A percentile compares a stretch with the other conserved stretches of the same genome.
These are phyloP conservation scores for Teunomyces cretensis DNA, from an alignment of 805 yeast genomes.

Conservation along the genomic window DNA sequence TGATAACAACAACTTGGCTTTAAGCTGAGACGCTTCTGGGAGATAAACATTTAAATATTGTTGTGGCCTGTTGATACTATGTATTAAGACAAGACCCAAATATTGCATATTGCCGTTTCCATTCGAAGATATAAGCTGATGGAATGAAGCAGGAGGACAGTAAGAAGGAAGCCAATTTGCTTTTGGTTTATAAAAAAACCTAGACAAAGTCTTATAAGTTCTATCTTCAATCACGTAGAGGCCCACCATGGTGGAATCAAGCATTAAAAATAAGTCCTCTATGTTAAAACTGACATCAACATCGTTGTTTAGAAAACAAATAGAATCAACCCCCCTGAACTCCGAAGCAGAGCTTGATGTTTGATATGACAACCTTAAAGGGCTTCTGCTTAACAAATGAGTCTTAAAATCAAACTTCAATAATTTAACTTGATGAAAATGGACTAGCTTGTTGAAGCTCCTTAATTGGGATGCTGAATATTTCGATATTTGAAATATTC, in stretches of 20 bases:
- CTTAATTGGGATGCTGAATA: slow-evolving; percentile 55
- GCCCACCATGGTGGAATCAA: slow-evolving; percentile 46
- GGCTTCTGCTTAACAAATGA: slow-evolving; percentile 25
- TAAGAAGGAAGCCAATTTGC: slow-evolving; percentile 13
- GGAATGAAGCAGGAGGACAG: slow-evolving; percentile 17
- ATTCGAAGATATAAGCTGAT: not conserved
- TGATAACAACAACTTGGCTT: slow-evolving; percentile 5
- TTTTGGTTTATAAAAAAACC: not conserved
- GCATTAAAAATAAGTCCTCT: slow-evolving; percentile 25
- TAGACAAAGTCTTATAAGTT: slow-evolving; percentile 5
- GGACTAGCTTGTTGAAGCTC: slow-evolving; percentile 48
- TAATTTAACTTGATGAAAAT: slow-evolving; percentile 46
- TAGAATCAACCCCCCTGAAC: slow-evolving; percentile 24
- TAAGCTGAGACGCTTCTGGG: slow-evolving; percentile 34
- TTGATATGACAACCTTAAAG: slow-evolving; percentile 27
- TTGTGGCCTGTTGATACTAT: slow-evolving; percentile 51
- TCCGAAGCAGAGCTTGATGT: slow-evolving; percentile 8
- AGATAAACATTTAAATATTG: slow-evolving; percentile 55
- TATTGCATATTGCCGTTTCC: slow-evolving; percentile 19
- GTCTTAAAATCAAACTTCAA: slow-evolving; percentile 19
- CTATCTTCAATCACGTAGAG: slow-evolving; percentile 30
- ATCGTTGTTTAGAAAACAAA: slow-evolving; percentile 25
- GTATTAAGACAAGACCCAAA: slow-evolving; percentile 61
- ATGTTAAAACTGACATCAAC: slow-evolving; percentile 16
- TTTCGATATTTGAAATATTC: slow-evolving; percentile 27